Evolutionary conservation across 768 basidiomycete genomes (phyloP).

Genomic region (Ephemerocybe angulata): DNA sequence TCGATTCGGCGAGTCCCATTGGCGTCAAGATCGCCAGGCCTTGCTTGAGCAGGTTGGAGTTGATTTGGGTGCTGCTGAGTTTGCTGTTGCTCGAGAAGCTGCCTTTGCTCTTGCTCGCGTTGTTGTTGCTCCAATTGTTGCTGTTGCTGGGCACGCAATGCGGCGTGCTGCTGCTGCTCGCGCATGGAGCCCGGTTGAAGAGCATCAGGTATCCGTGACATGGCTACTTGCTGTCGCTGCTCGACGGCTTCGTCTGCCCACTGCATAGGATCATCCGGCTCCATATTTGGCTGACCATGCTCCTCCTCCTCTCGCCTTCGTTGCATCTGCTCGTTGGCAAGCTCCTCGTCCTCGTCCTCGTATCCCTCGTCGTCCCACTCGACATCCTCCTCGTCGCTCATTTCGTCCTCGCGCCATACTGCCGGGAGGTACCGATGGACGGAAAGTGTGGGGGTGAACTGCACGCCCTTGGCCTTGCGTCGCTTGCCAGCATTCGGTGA

Average conservation of each 20-base stretch:
- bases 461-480: constrained; percentile 48
- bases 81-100: constrained; percentile 30
- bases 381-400: constrained; percentile 57
- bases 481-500: constrained; percentile 34
- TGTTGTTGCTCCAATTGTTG: constrained; percentile 30
- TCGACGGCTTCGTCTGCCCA: constrained; percentile 75
- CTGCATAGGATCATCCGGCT: constrained; percentile 79
- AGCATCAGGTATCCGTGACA: constrained; percentile 28
- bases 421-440: constrained; percentile 79
- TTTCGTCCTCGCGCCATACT: constrained; percentile 78
- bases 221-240: constrained; percentile 24
- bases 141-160: constrained; percentile 24
- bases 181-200: constrained; percentile 32
- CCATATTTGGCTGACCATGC: constrained; percentile 37
- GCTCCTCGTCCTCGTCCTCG: constrained; percentile 62
- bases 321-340: constrained; percentile 51
- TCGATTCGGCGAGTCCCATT: constrained; percentile 41
- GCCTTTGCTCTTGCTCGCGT: constrained; percentile 24
- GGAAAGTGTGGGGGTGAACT: constrained; percentile 65
- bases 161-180: constrained; percentile 30
- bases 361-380: constrained; percentile 71
- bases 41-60: constrained; percentile 34
- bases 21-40: constrained; percentile 46
- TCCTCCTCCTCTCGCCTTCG: constrained; percentile 32
- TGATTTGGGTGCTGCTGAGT: constrained; percentile 13